Base-by-base conservation (phyloP, 495 filamentous ascomycete species). In the Bacidia rubella region DNA sequence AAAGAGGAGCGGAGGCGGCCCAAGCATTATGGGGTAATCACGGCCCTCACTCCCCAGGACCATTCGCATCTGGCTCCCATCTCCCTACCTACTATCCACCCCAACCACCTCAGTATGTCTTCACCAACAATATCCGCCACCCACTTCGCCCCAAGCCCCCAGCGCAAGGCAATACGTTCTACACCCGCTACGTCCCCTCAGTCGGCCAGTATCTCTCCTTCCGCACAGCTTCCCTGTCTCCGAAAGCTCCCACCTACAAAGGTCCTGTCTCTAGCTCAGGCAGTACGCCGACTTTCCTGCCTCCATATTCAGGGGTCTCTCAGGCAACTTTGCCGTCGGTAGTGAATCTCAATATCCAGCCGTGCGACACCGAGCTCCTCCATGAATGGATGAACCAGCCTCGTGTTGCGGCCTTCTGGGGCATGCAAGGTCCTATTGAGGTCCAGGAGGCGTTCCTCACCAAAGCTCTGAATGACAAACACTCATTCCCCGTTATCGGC, bases 1-100 rank as follows among this genome's bases (percentile, higher is more conserved):
- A 26, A n/a, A 66, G 42, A 60, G 62, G 27, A 47, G 59, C 26
- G 21, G 57, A 53, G 25, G 61, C 49, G 55, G 68, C 45, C 38
- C 64, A 52, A 62, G 68, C 40, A 23, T 68, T 62, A 46, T 70
- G 55, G 63, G 54, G 59, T 35, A 60, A 53, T 56, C 62, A 54
- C 59, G 54, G 59, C 32, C 60, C 55, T 55, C 63, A 54, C 58
- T 72, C 62, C 53, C 74, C 61, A 49, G 83, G 83, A 0, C 82
- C 85, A 0, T 94, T 87, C 64, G 76, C 78, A 19, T 90, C 83
- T 27, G 70, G 72, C 7, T 90, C 83, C 54, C 84, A 94, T 63
- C 74, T 94, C 3, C 89, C 89, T 48, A 94, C 89, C 0, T 96
- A 88, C 66, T 96, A 85, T 60, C 89, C 89, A 4, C 87, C 89